Percentiles rank a stretch among this genome's conserved stretches.
Evolutionary conservation across 2,329 filamentous ascomycete species (phyloP).

Genomic region (Beauveria brongniartii): DNA sequence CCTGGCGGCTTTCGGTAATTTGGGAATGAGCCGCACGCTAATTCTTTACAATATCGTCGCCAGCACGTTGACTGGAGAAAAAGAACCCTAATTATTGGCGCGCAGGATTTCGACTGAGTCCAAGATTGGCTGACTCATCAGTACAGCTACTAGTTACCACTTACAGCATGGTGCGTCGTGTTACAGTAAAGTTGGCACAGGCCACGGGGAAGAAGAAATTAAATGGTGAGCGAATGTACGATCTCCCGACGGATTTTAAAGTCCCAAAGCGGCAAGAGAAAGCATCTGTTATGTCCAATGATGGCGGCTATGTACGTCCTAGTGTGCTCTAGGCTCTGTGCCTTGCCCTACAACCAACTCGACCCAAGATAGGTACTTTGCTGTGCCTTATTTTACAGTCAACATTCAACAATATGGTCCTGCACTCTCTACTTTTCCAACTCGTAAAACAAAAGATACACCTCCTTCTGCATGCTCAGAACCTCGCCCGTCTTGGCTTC

Average conservation of each 20-base stretch:
- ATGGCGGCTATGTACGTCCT: constrained; percentile 1
- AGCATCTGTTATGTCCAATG: neutral
- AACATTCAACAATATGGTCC: neutral
- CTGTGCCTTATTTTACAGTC: neutral
- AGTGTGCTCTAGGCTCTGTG: neutral
- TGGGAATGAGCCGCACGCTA: neutral
- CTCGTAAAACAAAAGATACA: constrained; percentile 95
- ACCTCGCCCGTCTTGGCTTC: constrained; percentile 91
- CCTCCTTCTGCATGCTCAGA: constrained; percentile 86
- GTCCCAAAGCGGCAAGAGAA: neutral
- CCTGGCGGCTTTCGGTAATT: neutral
- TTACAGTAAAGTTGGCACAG: neutral
- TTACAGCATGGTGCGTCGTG: neutral
- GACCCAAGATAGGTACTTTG: neutral
- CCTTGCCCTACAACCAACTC: neutral
- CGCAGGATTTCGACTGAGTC: neutral
- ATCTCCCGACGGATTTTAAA: too few relatives aligned
- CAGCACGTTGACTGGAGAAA: neutral
- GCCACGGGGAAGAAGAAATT: too few relatives aligned
- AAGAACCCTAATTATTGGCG: neutral
- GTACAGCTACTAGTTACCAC: neutral
- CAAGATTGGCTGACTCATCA: constrained; percentile 7
- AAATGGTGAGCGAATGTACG: too few relatives aligned
- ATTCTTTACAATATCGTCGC: neutral
- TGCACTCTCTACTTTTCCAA: constrained; percentile 45